Conservation (phyloP, 257 asterid genomes). For the Coffea canephora region DNA sequence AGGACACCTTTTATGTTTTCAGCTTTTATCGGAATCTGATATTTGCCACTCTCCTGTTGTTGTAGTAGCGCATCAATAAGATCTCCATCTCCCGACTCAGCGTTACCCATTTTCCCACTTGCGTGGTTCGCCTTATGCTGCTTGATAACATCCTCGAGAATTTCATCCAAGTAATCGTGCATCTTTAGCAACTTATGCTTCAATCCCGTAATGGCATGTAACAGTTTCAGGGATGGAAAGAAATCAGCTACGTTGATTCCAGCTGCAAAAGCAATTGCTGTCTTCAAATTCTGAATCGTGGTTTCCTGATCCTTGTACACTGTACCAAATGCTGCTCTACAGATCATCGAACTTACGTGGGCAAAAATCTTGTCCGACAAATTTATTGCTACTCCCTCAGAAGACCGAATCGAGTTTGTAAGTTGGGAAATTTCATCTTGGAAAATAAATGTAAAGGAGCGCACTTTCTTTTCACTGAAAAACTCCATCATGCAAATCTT, state of each 20-base stretch:
- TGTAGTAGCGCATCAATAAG: background rate
- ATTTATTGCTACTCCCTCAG: background rate
- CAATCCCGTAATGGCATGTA: background rate
- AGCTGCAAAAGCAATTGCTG: background rate
- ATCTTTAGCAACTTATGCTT: background rate
- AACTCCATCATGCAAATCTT: constrained; percentile 1
- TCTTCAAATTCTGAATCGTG: background rate
- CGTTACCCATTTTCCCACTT: background rate
- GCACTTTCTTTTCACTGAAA: background rate
- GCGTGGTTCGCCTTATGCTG: background rate
- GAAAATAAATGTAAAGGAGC: background rate
- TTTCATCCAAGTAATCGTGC: background rate
- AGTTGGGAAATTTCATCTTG: background rate
- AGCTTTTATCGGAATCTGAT: background rate
- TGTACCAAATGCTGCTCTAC: constrained; percentile 5
- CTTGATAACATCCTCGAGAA: background rate
- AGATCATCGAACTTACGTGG: background rate
- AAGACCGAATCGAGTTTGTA: background rate
- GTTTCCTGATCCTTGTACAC: background rate
- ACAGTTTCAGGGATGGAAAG: background rate
- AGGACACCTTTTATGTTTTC: background rate
- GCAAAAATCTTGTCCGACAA: background rate
- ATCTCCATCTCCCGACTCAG: background rate
- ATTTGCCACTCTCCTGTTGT: background rate
- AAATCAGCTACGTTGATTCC: background rate